These are phyloP conservation scores for Narthecium ossifragum DNA, from an alignment of 106 monocot species.

Conservation along the genomic window DNA sequence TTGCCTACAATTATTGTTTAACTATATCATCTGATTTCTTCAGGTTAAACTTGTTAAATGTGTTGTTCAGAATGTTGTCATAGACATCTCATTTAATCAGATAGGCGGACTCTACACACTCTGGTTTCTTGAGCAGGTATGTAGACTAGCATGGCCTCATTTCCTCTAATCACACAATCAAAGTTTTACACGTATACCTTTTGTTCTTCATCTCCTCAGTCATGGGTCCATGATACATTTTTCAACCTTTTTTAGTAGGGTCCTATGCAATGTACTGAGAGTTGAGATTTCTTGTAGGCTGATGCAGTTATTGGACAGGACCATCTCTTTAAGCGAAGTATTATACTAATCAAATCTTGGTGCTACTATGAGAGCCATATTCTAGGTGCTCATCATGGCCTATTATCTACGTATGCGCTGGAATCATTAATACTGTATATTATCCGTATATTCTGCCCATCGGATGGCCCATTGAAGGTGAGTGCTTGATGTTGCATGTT, in stretches of 20 bases:
- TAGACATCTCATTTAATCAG: conserved; percentile 96
- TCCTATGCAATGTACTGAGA: too few relatives aligned
- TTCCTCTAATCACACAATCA: too few relatives aligned
- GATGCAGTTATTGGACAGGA: conserved; percentile 65
- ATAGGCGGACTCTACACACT: conserved; percentile 82
- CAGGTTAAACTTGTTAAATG: conserved; percentile 97
- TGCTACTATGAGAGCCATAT: conserved; percentile 98
- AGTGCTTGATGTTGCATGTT: conserved; percentile 11
- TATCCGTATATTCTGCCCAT: conserved; percentile 64
- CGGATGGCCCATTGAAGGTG: conserved; percentile 77
- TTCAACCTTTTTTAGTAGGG: too few relatives aligned
- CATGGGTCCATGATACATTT: too few relatives aligned
- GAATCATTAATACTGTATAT: conserved; percentile 83
- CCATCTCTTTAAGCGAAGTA: conserved; percentile 83
- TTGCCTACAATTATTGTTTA: not conserved
- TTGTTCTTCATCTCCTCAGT: too few relatives aligned
- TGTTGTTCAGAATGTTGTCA: conserved; percentile 82
- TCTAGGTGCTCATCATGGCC: conserved; percentile 92
- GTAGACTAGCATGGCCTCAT: not conserved
- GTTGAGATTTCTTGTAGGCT: conserved; percentile 32
- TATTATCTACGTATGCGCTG: conserved; percentile 97
- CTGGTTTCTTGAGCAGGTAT: conserved; percentile 86
- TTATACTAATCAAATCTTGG: conserved; percentile 93
- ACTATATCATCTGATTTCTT: too few relatives aligned
- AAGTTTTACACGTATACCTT: too few relatives aligned